A percentile compares a stretch with the other conserved stretches of the same genome.
Conservation (phyloP, 2,329 filamentous ascomycete species). For the Alternaria brassicicola region DNA sequence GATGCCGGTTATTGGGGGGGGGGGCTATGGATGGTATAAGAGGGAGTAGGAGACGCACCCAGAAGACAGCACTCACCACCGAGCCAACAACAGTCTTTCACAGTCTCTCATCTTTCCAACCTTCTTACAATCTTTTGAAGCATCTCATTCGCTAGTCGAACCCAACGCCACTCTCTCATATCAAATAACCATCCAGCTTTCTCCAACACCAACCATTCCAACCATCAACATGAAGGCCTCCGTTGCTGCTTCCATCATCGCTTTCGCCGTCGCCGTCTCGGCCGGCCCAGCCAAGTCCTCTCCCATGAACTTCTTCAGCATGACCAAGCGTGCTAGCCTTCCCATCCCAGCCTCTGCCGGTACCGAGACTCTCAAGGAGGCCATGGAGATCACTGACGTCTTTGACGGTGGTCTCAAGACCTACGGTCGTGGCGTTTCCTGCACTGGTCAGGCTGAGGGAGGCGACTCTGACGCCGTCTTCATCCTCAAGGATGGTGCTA, state of each 20-base stretch:
- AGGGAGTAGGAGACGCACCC: conserved; percentile 5
- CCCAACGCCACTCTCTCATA: conserved; percentile 19
- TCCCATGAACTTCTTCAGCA: conserved; percentile 25
- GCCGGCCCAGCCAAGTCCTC: conserved; percentile 31
- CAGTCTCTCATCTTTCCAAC: conserved; percentile 9
- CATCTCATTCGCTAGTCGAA: conserved; percentile 28
- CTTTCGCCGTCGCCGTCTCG: conserved; percentile 35
- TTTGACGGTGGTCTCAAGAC: conserved; percentile 46
- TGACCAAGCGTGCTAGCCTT: conserved; percentile 40
- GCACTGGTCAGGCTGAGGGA: conserved; percentile 54
- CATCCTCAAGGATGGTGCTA: conserved; percentile 58
- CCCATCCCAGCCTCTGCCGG: conserved; percentile 40
- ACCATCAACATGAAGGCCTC: conserved; percentile 43
- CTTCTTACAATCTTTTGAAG: conserved; percentile 22
- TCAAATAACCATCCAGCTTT: conserved; percentile 10
- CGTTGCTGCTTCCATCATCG: conserved; percentile 32
- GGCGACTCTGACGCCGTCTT: conserved; percentile 58
- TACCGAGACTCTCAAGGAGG: conserved; percentile 32
- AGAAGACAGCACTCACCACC: conserved; percentile 20
- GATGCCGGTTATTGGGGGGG: not conserved
- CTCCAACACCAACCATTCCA: conserved; percentile 9
- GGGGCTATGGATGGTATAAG: conserved; percentile 19
- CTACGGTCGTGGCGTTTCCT: conserved; percentile 45
- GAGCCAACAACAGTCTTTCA: conserved; percentile 25
- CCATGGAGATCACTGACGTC: conserved; percentile 31